phyloP scores from a whole-genome alignment of 352 stramenopile species.

The Aphanomyces astaci region DNA sequence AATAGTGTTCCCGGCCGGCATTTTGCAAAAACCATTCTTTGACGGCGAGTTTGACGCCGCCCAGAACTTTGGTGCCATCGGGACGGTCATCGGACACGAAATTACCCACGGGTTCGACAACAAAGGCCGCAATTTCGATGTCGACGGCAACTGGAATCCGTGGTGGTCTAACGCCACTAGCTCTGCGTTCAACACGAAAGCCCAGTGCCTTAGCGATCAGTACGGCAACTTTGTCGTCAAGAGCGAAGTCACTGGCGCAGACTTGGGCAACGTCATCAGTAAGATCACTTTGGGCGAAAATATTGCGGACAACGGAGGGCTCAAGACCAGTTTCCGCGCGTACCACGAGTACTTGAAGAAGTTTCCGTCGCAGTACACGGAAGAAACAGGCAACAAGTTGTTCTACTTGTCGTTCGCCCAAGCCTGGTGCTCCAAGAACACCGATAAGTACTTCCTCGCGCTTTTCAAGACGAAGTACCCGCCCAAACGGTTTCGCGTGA shows the following conservation, averaged over 20 bases:
- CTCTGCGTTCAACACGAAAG: constrained; percentile 37
- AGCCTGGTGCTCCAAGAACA: constrained; percentile 24
- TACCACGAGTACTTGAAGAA: no score
- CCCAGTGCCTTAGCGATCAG: constrained; percentile 27
- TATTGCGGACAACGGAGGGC: constrained; percentile 65
- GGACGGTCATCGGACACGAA: constrained; percentile 71
- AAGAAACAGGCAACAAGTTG: no score
- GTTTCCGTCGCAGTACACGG: no score
- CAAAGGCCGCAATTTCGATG: constrained; percentile 54
- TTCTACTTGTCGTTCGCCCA: constrained; percentile 27
- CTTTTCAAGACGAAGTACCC: constrained; percentile 18
- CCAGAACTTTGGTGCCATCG: constrained; percentile 72
- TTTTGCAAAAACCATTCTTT: no score
- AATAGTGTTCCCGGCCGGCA: no score
- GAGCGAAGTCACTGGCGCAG: not conserved
- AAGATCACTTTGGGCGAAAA: constrained; percentile 69
- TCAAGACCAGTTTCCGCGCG: no score
- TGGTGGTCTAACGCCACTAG: constrained; percentile 61
- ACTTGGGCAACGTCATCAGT: constrained; percentile 43
- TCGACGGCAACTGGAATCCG: constrained; percentile 55
- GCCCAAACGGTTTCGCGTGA: constrained; percentile 15
- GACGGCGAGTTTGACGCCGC: constrained; percentile 45
- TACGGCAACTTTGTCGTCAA: constrained; percentile 26
- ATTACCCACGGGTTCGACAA: constrained; percentile 84
- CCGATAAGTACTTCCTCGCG: not conserved